Base-by-base conservation (phyloP, 176 grass and related monocot species). In the Eremochloa ophiuroides region DNA sequence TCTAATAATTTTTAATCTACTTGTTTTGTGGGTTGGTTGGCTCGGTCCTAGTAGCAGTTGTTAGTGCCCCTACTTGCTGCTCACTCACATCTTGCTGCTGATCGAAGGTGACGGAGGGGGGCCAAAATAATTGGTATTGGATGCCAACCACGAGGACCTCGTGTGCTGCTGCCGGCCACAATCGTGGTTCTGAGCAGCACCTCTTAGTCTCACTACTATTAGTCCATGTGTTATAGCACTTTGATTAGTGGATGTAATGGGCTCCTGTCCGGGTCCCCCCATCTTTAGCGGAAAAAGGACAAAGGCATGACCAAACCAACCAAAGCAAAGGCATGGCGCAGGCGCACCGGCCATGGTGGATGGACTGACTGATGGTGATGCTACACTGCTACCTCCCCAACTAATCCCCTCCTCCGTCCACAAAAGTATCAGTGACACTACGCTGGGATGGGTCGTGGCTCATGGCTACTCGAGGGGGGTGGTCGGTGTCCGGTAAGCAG, bases 131-230 rank as follows among this genome's bases (percentile, higher is more conserved):
- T 5, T 9, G 0, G 7, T n/a, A 4, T 4, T 22, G 8, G 42
- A 77, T 46, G 70, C n/a, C 38, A 15, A 6, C 6, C 70, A 86
- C 70, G 88, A 90, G 79, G 67, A 82, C 29, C 47, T 83, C 88
- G 83, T 82, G 83, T 27, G 13, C 59, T 62, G 23, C 58, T 61
- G 73, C 74, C 83, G 83, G 61, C 88, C 88, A 79, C 73, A 48
- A n/a, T 20, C 9, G 66, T 25, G 17, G 22, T 58, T 65, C 20
- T 29, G 14, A 53, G 34, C 65, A 38, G 33, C 17, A 22, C 73
- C 53, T 82, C 34, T 22, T 2, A n/a, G n/a, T n/a, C n/a, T n/a
- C n/a, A n/a, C 14, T 11, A 59, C 30, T 29, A 22, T 46, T 22
- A 77, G 43, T 31, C 20, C 28, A 11, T 27, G 59, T 20, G 20